phyloP scores from a whole-genome alignment of 306 rosid species.

The Castanea crenata region DNA sequence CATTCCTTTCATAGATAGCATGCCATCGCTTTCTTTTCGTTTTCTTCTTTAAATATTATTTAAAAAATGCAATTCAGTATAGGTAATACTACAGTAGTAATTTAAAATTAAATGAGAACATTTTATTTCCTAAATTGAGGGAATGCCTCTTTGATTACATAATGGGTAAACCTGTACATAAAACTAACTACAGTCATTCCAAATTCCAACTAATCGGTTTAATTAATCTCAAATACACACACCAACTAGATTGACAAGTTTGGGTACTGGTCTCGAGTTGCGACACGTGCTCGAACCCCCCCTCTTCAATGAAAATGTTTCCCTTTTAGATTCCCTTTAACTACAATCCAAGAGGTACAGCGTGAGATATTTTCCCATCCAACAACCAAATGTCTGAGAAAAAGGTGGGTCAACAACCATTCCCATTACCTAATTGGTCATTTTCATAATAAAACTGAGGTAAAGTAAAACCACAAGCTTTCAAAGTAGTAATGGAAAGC shows the following conservation, averaged over 20 bases:
- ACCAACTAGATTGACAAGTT: neutral
- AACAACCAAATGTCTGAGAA: neutral
- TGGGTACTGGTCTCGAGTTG: neutral
- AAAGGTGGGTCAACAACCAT: neutral
- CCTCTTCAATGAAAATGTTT: neutral
- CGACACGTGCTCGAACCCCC: neutral
- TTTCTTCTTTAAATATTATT: neutral
- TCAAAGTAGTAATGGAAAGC: neutral
- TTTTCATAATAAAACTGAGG: neutral
- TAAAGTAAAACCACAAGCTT: neutral
- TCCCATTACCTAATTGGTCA: neutral
- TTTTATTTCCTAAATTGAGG: neutral
- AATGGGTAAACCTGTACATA: neutral
- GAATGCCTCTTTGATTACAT: neutral
- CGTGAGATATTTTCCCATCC: neutral
- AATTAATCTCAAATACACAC: neutral
- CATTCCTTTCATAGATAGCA: neutral
- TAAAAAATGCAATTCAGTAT: neutral
- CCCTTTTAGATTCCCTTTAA: neutral
- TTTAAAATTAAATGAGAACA: neutral
- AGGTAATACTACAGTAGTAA: neutral
- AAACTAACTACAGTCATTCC: neutral
- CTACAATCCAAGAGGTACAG: neutral
- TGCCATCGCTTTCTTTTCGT: neutral
- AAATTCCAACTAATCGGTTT: neutral